Percentiles rank a stretch among this genome's conserved stretches.
Evolutionary conservation across 306 rosid species (phyloP).

Genomic region (Cicer arietinum): DNA sequence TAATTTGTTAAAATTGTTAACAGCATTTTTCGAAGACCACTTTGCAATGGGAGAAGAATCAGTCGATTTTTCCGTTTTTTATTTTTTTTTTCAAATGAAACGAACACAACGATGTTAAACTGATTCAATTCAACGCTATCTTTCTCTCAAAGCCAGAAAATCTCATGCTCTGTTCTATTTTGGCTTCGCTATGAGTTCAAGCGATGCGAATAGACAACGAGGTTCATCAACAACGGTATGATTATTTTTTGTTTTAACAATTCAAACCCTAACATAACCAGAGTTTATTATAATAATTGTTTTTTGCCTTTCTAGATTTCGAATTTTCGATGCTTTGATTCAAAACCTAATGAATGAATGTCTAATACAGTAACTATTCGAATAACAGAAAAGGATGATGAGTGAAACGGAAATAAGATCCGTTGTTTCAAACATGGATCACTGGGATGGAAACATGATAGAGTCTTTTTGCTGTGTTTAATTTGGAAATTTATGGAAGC

Average conservation of each 20-base stretch:
- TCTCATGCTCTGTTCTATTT: constrained; percentile 34
- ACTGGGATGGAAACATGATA: not conserved
- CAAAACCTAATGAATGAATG: constrained; percentile 20
- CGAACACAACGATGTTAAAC: constrained; percentile 35
- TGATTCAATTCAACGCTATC: constrained; percentile 44
- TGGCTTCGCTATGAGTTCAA: constrained; percentile 55
- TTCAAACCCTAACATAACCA: constrained; percentile 40
- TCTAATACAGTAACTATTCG: not conserved
- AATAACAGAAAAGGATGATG: not conserved
- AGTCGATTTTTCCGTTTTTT: not conserved
- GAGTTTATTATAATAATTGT: not conserved
- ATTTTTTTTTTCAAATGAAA: constrained; percentile 21
- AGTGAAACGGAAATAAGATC: constrained; percentile 36
- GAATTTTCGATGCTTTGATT: constrained; percentile 38
- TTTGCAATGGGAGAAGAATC: not conserved
- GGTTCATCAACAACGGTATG: constrained; percentile 50
- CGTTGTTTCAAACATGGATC: constrained; percentile 37
- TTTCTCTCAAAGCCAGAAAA: constrained; percentile 17
- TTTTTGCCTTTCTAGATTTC: constrained; percentile 37
- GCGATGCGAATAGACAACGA: constrained; percentile 43
- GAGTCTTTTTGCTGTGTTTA: constrained; percentile 13
- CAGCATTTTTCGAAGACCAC: constrained; percentile 2
- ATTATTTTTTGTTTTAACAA: constrained; percentile 4
- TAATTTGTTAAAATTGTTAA: not conserved
- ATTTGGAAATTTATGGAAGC: constrained; percentile 15